Base-by-base conservation (phyloP, 176 grass and related monocot genomes). In the Luzula sylvatica region DNA sequence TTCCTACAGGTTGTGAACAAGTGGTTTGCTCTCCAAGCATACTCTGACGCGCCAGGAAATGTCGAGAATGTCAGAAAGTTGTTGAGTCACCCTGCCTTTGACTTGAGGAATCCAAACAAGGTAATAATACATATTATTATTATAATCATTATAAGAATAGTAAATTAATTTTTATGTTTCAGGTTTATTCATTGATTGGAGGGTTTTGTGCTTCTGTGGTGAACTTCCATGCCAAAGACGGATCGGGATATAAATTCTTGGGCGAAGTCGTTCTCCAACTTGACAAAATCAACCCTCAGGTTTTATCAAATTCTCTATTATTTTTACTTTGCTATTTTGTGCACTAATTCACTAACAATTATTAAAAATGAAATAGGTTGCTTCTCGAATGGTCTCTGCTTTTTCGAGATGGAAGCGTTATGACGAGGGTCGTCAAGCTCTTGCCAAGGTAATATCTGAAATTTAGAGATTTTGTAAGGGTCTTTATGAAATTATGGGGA, bases 1-100 rank as follows among this genome's bases (percentile, higher is more conserved):
- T n/a, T n/a, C n/a, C n/a, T n/a, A n/a, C n/a, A 96, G 90, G 90
- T 89, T 78, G 77, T 96, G 35, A 96, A 87, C 77, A 88, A 96
- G 73, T 96, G 90, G 84, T 89, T 96, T 86, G 73, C 90, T 68
- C 90, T 96, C 62, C 90, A 96, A 86, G 84, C 90, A 54, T 82
- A 76, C 51, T 96, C 90, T 7, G 90, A 96, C 25, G 73, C 87
- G 67, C 90, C 80, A 54, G 84, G 81, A 50, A 96, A 96, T 49
- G 80, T 96, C 14, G 67, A 16, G 25, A 79, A 96, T 55, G 77
- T 89, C 46, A 59, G 82, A 21, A 89, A 96, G 65, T 5, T 96
- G 59, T 55, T 86, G 46, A 42, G 15, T 48, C 84, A 96, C 54
- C 84, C 90, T 58, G 84, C 90, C 52, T 98, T 98, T 53, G 92